Base-by-base conservation (phyloP, 306 rosid genomes). In the Parietaria judaica region DNA sequence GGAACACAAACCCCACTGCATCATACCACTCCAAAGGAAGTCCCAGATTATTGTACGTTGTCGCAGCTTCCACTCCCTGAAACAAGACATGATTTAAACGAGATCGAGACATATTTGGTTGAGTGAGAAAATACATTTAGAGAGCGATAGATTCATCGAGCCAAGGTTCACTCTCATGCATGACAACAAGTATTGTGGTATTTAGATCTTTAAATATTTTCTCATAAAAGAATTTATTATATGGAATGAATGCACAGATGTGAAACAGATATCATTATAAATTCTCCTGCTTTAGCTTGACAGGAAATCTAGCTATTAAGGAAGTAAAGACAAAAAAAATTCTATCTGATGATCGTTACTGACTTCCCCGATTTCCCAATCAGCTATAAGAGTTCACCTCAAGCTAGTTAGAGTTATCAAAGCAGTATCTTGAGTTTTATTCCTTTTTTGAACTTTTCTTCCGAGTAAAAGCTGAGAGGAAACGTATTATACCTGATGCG, bases 1-100 rank as follows among this genome's bases (percentile, higher is more conserved):
- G 97, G 74, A 86, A 86, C 50, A 89, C 95, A 92, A 95, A 89
- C 70, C 66, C 95, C 66, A 89, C 14, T 55, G 97, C 95, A 73
- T 88, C 97, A 60, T 55, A 69, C 97, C 97, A 89, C 61, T 89
- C 92, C 34, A 60, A 49, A 71, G 97, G 89, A 35, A 89, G 76
- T 66, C 97, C 95, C 84, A 89, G 75, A 68, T 86, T 82, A 52
- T 76, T 41, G 67, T 78, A 89, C 55, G 97, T 86, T 52, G 58
- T 71, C 63, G 79, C 87, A 51, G 97, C 75, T 71, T 89, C 97
- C 64, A 89, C 97, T 76, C 95, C 97, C 97, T 89, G 65, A 66
- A 38, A 66, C 23, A 68, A 34, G 9, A 66, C 65, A 54, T 63
- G 60, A 14, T 43, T 39, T 38, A 23, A n/a, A 67, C 37, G 16